Evolutionary conservation across 352 stramenopile species (phyloP), one percentile per base, ranked within the genome.

Genomic region (Globisporangium recalcitrans): DNA sequence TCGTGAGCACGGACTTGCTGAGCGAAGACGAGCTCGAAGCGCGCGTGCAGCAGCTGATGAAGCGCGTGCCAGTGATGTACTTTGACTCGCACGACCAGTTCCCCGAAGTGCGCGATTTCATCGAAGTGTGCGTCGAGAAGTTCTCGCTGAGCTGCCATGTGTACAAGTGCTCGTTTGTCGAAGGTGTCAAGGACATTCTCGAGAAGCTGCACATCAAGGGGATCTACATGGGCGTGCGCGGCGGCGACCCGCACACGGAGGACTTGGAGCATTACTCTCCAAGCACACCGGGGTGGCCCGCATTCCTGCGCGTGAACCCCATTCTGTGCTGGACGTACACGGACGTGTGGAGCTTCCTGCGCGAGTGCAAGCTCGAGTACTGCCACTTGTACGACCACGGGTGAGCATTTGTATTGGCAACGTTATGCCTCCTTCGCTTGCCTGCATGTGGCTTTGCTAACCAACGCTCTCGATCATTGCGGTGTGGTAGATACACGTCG

Each of bases 271-370:
- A 94, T 63, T 95, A 93, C 60, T 79, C 78, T 13, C 88, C 89
- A 10, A 96, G 85, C 64, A 90, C 87, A 19, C 75, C 85, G 8
- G 91, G 90, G 3, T 97, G 91, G 96, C 97, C 97, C 38, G 87
- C 96, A 13, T 99, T 99, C 69, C 85, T 99, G 74, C 82, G 97
- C 32, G 89, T 99, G n/a, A 99, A 99, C 76, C 97, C 97, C n/a
- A 97, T 99, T 47, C 70, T 99, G 36, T 65, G 92, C 55, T 99
- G 97, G 97, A 97, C 83, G 6, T 99, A 99, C 77, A 82, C 82
- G 7, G 83, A 98, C 66, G 89, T 98, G 16, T 98, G 93, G 94
- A 74, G 86, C 47, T 98, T 98, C 71, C 61, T 98, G 47, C 82
- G 89, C 19, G 70, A 90, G 21, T 96, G 85, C 60, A 64, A 85